phyloP scores from a whole-genome alignment of 2,329 filamentous ascomycete species.

The Exophiala sideris region DNA sequence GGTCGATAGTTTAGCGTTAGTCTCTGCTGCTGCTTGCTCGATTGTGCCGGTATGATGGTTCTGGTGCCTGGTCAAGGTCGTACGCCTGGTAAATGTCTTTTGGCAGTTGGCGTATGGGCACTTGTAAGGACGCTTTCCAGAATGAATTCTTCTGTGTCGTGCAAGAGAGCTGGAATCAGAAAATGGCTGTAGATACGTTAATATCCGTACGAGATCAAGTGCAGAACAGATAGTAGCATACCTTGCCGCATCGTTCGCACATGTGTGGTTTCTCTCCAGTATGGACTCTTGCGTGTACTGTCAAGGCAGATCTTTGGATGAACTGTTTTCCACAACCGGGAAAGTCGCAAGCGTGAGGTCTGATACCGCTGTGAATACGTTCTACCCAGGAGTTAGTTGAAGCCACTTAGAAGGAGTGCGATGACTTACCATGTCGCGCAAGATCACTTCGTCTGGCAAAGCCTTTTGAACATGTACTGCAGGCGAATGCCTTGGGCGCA shows the following conservation, averaged over 20 bases:
- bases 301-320: conserved; percentile 92
- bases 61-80: conserved; percentile 90
- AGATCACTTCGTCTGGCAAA: conserved; percentile 94
- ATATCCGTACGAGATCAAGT: conserved; percentile 24
- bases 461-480: conserved; percentile 82
- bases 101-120: conserved; percentile 97
- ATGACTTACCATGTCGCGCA: conserved; percentile 78
- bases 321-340: conserved; percentile 91
- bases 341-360: conserved; percentile 89
- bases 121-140: conserved; percentile 92
- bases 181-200: conserved; percentile 64
- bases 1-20: conserved; percentile 74
- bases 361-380: conserved; percentile 87
- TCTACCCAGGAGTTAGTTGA: conserved; percentile 52
- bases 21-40: conserved; percentile 86
- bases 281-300: conserved; percentile 91
- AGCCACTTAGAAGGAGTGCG: neutral
- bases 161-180: conserved; percentile 94
- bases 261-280: conserved; percentile 98
- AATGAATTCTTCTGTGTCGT: conserved; percentile 89
- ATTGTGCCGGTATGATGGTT: conserved; percentile 94
- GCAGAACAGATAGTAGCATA: conserved; percentile 42
- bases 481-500: conserved; percentile 75
- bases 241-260: conserved; percentile 95
- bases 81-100: conserved; percentile 95